A percentile compares a stretch with the other conserved stretches of the same genome.
phyloP scores from a whole-genome alignment of 1,284 basidiomycete species.

The Pyrrhoderma lamaoense region DNA sequence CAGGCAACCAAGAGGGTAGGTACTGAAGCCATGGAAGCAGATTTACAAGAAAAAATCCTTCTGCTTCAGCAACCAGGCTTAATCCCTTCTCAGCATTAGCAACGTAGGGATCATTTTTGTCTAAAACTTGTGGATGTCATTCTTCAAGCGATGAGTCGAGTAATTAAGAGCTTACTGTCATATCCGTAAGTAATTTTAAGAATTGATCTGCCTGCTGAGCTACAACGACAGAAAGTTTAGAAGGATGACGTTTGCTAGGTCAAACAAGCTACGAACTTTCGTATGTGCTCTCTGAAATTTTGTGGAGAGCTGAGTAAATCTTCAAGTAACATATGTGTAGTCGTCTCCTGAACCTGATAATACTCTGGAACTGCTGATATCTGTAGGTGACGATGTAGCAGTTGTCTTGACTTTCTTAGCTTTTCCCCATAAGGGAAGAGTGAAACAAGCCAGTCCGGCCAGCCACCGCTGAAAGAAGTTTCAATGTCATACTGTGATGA shows the following conservation, averaged over 20 bases:
- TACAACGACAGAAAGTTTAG: background rate
- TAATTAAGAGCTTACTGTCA: slow-evolving; percentile 1
- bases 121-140: too few species aligned
- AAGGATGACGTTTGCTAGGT: background rate
- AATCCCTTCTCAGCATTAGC: slow-evolving; percentile 15
- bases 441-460: background rate
- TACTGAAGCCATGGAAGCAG: slow-evolving; percentile 8
- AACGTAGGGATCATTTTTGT: slow-evolving; percentile 18
- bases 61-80: background rate
- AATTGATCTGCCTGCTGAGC: slow-evolving; percentile 6
- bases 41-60: slow-evolving; percentile 14
- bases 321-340: background rate
- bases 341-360: background rate
- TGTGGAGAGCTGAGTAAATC: background rate
- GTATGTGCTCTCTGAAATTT: background rate
- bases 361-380: background rate
- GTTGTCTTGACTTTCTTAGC: slow-evolving; percentile 4
- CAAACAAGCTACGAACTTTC: background rate
- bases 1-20: slow-evolving; percentile 16
- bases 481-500: background rate
- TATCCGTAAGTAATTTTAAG: slow-evolving; percentile 10
- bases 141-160: too few species aligned
- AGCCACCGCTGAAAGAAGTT: background rate
- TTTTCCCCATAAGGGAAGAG: slow-evolving; percentile 10
- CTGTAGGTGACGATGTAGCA: slow-evolving; percentile 4